Evolutionary conservation across 768 basidiomycete genomes (phyloP), one percentile per base, ranked within the genome.

Genomic region (Auriculariales sp.): DNA sequence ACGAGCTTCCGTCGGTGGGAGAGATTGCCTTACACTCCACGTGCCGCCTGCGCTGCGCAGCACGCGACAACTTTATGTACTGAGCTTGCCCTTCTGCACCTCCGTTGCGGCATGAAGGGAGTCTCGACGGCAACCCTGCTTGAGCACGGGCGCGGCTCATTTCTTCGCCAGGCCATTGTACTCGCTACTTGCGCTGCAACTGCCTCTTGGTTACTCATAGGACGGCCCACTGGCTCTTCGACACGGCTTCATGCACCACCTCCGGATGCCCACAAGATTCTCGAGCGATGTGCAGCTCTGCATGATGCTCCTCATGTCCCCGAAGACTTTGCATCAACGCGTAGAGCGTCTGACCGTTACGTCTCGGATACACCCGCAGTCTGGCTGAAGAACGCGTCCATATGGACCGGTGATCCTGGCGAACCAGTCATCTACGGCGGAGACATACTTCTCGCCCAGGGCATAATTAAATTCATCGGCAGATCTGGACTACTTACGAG

Each of bases 401-500:
- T 94, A 53, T 93, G 90, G 90, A 92, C 89, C 1, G 87, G 88
- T 5, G 62, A 66, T 9, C 54, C 88, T 0, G 85, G 69, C 7
- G 77, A 83, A 34, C 88, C 88, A 0, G 76, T 76, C 1, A 74
- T 82, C 54, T 61, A 64, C 4, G 82, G 77, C 1, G 82, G 77
- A 1, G 83, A 84, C 52, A 65, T 93, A 10, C 67, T 86, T 2
- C 58, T 95, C 31, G 78, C 84, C 55, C 74, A 73, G 47, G 84
- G 83, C 4, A 54, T 87, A 15, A 78, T 86, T 52, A 72, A 76
- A 60, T 70, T 64, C n/a, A 65, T 86, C 24, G 82, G 83, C 0
- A 57, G 68, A 48, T 59, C 68, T 81, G 12, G 53, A 56, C 9
- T 42, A 52, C 17, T 39, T 50, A 5, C 36, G 54, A n/a, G 54